Conservation (phyloP, 208 protist species). For the Phytomonas sp. region DNA sequence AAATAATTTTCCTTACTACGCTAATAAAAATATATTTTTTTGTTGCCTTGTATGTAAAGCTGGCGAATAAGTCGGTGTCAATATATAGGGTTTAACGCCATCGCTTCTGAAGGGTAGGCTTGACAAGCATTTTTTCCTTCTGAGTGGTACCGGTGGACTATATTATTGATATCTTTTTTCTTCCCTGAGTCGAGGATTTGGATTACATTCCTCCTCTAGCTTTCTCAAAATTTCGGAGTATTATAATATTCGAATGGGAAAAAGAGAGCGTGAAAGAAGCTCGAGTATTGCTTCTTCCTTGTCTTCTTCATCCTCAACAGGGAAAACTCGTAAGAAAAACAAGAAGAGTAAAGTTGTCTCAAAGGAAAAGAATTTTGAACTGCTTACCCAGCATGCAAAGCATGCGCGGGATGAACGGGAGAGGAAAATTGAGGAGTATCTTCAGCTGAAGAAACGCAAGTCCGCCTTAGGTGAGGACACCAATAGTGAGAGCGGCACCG, state of each 20-base stretch:
- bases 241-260: neutral
- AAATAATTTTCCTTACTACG: neutral
- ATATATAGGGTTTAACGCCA: neutral
- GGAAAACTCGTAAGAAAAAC: slow-evolving; percentile 9
- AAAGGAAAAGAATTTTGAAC: slow-evolving; percentile 9
- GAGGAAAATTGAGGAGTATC: no score
- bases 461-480: no score
- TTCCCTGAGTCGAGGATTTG: neutral
- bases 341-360: slow-evolving; percentile 12
- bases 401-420: neutral
- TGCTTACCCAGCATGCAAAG: neutral
- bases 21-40: neutral
- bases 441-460: no score
- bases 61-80: neutral
- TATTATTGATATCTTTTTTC: neutral
- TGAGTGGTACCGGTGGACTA: neutral
- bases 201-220: neutral
- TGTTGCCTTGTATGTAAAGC: neutral
- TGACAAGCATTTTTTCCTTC: neutral
- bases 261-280: slow-evolving; percentile 3
- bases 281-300: slow-evolving; percentile 12
- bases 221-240: neutral
- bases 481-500: no score
- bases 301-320: slow-evolving; percentile 9
- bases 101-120: neutral